Base-by-base conservation (phyloP, 257 asterid genomes). In the Fraxinus pennsylvanica region DNA sequence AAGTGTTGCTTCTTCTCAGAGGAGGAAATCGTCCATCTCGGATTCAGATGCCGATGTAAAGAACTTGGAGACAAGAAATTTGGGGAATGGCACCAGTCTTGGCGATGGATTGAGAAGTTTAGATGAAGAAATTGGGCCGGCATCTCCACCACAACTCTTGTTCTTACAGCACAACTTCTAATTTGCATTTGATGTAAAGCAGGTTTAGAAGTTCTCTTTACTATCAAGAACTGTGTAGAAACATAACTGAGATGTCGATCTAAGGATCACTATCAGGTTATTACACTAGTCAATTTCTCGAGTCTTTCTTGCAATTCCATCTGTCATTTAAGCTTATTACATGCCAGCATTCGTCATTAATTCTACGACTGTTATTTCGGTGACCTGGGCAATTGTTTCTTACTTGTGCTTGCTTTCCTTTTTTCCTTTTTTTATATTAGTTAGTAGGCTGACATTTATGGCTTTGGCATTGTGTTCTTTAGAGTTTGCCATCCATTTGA, bases 151-250 rank as follows among this genome's bases (percentile, higher is more conserved):
- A 78, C 89, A 94, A 78, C 92, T 87, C 77, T 81, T 94, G 87
- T 94, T 81, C 87, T 82, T 94, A 92, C 94, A 92, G 91, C 97
- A 91, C 78, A 91, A 94, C 74, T 92, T 91, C 94, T 94, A 86
- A 84, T 14, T 15, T 32, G 41, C 27, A 13, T 22, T 52, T 74
- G 61, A 52, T 5, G 61, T 17, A 52, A 17, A 52, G 22, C n/a
- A 52, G 61, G 61, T 43, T 43, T 10, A 43, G 13, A 43, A 43
- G 52, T 43, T 43, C 52, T 43, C 52, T 43, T 43, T 43, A 43
- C 22, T 52, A 19, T 54, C 9, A 19, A 19, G 25, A 19, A 54
- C 22, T 54, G 65, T 19, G 65, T 47, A 47, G 57, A 47, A 47
- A 47, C 19, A 13, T 45, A 45, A 3, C 54, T 45, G 19, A 14